Evolutionary conservation across 1,139 yeast genomes (phyloP).

Genomic region (Pichia inconspicua): DNA sequence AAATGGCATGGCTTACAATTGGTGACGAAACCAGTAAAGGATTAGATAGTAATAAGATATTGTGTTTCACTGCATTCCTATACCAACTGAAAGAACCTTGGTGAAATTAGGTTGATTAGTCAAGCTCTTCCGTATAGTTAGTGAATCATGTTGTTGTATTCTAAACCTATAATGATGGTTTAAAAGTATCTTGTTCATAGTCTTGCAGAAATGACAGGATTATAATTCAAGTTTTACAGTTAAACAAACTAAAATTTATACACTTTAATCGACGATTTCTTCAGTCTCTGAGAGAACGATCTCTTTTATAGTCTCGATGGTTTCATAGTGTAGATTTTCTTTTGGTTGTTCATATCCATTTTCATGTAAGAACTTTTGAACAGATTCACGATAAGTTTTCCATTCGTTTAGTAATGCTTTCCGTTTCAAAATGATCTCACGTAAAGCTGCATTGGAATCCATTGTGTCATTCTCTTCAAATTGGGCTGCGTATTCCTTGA

Average conservation of each 20-base stretch:
- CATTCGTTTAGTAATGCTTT: constrained; percentile 80
- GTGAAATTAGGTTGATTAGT: no score
- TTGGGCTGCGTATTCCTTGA: constrained; percentile 84
- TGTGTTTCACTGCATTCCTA: no score
- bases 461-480: constrained; percentile 94
- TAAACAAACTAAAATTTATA: background rate
- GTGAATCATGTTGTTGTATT: no score
- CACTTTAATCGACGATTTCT: constrained; percentile 51
- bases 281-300: constrained; percentile 69
- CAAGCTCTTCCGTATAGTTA: no score
- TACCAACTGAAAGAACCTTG: no score
- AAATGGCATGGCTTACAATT: constrained; percentile 95
- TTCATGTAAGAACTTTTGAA: constrained; percentile 39
- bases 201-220: no score
- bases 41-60: no score
- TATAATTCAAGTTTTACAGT: no score
- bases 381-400: constrained; percentile 65
- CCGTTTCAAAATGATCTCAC: constrained; percentile 82
- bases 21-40: constrained; percentile 46
- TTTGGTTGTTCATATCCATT: constrained; percentile 27
- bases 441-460: constrained; percentile 91
- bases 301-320: constrained; percentile 59
- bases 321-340: constrained; percentile 45
- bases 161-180: no score
- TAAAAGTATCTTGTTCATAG: no score